Evolutionary conservation across 1,284 basidiomycete genomes (phyloP).

Genomic region (Mycena sp.): DNA sequence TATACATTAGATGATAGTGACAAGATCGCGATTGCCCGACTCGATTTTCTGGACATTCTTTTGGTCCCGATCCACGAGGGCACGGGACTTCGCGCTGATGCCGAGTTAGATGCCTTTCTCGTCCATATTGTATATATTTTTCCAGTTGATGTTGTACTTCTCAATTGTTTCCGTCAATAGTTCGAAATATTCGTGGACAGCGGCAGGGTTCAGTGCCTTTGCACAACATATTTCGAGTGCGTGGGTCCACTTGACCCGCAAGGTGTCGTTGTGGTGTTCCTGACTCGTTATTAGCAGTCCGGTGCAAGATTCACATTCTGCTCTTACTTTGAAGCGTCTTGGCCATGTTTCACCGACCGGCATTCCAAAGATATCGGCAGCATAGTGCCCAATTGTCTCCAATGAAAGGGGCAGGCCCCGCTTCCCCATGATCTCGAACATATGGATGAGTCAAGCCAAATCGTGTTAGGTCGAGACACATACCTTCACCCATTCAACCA

Average conservation of each 20-base stretch:
- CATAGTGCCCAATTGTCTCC: slow-evolving; percentile 29
- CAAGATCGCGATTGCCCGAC: no score
- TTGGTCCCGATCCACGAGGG: no score
- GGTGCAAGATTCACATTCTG: no score
- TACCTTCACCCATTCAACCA: no score
- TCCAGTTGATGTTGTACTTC: no score
- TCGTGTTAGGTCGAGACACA: no score
- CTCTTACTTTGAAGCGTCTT: slow-evolving; percentile 14
- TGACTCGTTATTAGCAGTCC: slow-evolving; percentile 18
- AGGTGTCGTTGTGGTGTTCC: not conserved
- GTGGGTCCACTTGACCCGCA: slow-evolving; percentile 36
- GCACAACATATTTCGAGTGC: slow-evolving; percentile 35
- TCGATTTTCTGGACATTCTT: slow-evolving; percentile 31
- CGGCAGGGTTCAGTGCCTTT: slow-evolving; percentile 5
- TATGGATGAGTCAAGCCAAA: no score
- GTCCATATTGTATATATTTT: no score
- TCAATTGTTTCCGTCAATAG: slow-evolving; percentile 8
- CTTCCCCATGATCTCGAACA: no score
- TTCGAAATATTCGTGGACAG: slow-evolving; percentile 28
- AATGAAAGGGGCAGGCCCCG: slow-evolving; percentile 32
- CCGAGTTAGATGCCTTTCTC: no score
- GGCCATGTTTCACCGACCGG: slow-evolving; percentile 35
- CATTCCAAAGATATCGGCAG: slow-evolving; percentile 27
- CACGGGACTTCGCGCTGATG: no score
- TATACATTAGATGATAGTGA: slow-evolving; percentile 46